These are phyloP conservation scores for Colletotrichum sp. DNA, from an alignment of 2,329 filamentous ascomycete species.

Conservation along the genomic window DNA sequence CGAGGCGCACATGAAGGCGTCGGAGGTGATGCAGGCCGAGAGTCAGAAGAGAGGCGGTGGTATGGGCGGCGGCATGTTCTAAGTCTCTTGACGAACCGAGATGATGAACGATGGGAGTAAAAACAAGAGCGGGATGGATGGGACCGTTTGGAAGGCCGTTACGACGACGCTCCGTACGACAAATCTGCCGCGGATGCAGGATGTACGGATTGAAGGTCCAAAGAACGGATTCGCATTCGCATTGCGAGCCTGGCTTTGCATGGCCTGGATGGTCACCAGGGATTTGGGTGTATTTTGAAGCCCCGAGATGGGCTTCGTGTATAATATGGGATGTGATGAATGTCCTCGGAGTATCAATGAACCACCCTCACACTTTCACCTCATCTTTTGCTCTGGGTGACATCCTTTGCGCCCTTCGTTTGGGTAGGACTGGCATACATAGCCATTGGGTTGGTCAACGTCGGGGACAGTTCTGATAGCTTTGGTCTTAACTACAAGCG, in stretches of 20 bases:
- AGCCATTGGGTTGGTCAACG: neutral
- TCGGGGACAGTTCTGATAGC: neutral
- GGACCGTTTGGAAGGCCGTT: neutral
- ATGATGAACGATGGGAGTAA: neutral
- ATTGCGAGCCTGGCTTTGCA: neutral
- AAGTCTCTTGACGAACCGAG: constrained; percentile 9
- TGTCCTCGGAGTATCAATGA: neutral
- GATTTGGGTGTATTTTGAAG: constrained; percentile 10
- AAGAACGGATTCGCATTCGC: neutral
- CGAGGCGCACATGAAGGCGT: constrained; percentile 97
- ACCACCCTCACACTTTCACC: neutral
- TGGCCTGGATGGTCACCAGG: neutral
- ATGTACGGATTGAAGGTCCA: neutral
- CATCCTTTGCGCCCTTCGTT: neutral
- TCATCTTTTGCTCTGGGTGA: neutral
- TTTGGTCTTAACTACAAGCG: neutral
- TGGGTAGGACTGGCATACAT: neutral
- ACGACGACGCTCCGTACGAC: neutral
- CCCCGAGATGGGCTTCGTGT: constrained; percentile 3
- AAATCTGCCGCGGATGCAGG: neutral
- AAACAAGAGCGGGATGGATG: neutral
- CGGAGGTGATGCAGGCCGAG: constrained; percentile 93
- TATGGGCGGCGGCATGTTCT: constrained; percentile 55
- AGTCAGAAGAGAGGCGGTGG: constrained; percentile 70
- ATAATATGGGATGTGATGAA: neutral